A percentile compares a stretch with the other conserved stretches of the same genome.
phyloP scores from a whole-genome alignment of 345 rosid species.

The Hibiscus tridactylites region DNA sequence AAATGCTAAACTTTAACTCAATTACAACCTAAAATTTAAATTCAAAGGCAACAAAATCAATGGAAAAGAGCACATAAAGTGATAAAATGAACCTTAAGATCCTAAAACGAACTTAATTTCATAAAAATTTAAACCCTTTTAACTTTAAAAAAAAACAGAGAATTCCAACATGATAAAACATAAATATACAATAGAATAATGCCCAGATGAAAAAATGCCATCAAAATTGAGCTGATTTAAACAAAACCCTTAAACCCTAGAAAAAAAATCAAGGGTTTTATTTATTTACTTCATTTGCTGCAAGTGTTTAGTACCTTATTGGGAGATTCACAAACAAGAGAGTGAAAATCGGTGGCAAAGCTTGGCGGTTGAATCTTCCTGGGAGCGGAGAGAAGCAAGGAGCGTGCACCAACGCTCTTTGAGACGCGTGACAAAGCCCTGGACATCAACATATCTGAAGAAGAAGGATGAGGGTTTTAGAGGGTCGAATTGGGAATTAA shows the following conservation, averaged over 20 bases:
- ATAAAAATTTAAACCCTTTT: background rate
- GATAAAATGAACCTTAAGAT: background rate
- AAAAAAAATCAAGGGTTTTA: slow-evolving; percentile 16
- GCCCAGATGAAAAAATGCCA: background rate
- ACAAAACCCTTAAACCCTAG: slow-evolving; percentile 36
- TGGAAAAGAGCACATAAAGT: background rate
- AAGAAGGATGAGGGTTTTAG: background rate
- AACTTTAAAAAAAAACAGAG: background rate
- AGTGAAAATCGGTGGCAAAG: slow-evolving; percentile 29
- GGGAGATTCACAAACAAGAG: slow-evolving; percentile 26
- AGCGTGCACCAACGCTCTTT: slow-evolving; percentile 36
- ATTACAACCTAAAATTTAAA: background rate
- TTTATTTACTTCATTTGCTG: background rate
- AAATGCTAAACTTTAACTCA: background rate
- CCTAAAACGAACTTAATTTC: background rate
- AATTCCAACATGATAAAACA: background rate
- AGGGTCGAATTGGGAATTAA: background rate
- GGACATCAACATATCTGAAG: slow-evolving; percentile 34
- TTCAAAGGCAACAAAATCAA: background rate
- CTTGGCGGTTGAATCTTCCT: slow-evolving; percentile 27
- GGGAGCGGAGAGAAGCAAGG: slow-evolving; percentile 30
- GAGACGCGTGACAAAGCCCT: slow-evolving; percentile 51
- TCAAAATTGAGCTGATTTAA: background rate
- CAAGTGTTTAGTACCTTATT: slow-evolving; percentile 19
- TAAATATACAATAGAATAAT: background rate